Conservation (phyloP, 225 moss, liverwort and hornwort species). For the Sphagnum contortum region DNA sequence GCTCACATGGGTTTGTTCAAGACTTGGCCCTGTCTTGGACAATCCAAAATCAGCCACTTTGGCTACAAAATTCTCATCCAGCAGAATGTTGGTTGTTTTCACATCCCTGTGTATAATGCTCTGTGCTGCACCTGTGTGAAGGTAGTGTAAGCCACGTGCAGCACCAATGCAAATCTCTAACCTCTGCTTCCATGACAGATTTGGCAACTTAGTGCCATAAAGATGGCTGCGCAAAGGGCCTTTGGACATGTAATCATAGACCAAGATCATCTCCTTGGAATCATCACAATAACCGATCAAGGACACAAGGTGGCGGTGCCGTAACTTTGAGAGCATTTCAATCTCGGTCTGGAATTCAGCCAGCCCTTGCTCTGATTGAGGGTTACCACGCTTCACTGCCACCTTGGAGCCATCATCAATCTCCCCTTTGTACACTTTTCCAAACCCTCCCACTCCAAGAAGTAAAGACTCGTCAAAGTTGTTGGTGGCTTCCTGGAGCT, state of each 20-base stretch:
- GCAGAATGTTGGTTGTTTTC: constrained; percentile 91
- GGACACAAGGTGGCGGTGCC: constrained; percentile 46
- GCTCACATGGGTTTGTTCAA: constrained; percentile 93
- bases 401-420: constrained; percentile 57
- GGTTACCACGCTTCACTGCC: constrained; percentile 49
- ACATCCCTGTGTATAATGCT: constrained; percentile 96
- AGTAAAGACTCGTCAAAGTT: constrained; percentile 45
- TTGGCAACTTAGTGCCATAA: constrained; percentile 59
- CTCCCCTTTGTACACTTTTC: constrained; percentile 56
- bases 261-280: constrained; percentile 52
- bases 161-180: constrained; percentile 94
- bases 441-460: constrained; percentile 50
- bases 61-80: constrained; percentile 93
- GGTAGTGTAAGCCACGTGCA: constrained; percentile 90
- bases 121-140: constrained; percentile 90
- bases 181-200: constrained; percentile 88
- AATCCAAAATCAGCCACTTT: constrained; percentile 95
- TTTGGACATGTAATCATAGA: constrained; percentile 55
- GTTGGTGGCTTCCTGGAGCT: constrained; percentile 52
- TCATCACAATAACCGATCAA: constrained; percentile 55
- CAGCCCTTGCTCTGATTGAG: constrained; percentile 40
- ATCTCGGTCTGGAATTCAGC: constrained; percentile 54
- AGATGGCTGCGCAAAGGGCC: constrained; percentile 47
- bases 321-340: constrained; percentile 49
- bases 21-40: constrained; percentile 83